Evolutionary conservation across 75 land plant species (phyloP).

Genomic region (Pinus taeda): DNA sequence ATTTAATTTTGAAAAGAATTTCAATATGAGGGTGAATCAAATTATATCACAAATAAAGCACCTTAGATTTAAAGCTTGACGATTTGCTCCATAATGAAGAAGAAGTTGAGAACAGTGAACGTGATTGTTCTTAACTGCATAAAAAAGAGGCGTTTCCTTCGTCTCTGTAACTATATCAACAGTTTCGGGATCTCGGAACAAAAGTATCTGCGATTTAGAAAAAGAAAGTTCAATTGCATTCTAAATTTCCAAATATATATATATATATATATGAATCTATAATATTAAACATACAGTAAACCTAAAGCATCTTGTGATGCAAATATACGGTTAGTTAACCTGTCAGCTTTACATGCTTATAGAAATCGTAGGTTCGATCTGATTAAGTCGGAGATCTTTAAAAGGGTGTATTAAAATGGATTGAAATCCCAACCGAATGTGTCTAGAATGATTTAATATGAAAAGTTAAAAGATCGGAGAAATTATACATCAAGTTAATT

Average conservation of each 20-base stretch:
- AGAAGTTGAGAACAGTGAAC: constrained; percentile 45
- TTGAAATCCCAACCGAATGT: too few relatives aligned
- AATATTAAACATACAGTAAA: too few relatives aligned
- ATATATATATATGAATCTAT: too few relatives aligned
- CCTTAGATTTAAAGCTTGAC: constrained; percentile 44
- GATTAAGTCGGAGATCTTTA: too few relatives aligned
- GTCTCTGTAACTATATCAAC: constrained; percentile 46
- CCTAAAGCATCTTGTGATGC: too few relatives aligned
- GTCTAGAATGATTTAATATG: too few relatives aligned
- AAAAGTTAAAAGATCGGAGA: too few relatives aligned
- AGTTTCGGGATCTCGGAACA: constrained; percentile 37
- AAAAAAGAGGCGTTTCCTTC: constrained; percentile 68
- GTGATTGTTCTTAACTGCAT: constrained; percentile 61
- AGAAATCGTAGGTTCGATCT: too few relatives aligned
- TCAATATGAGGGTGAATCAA: neutral
- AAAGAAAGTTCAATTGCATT: neutral
- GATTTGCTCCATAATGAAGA: constrained; percentile 46
- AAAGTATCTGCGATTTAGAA: constrained; percentile 23
- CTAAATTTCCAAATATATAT: constrained; percentile 17
- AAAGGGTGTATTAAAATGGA: neutral
- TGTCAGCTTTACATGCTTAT: too few relatives aligned
- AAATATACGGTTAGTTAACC: too few relatives aligned
- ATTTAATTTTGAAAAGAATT: neutral
- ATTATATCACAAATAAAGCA: constrained; percentile 1
- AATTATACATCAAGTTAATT: too few relatives aligned